Base-by-base conservation (phyloP, 2,329 filamentous ascomycete species). In the Chaetomiaceae sp. region DNA sequence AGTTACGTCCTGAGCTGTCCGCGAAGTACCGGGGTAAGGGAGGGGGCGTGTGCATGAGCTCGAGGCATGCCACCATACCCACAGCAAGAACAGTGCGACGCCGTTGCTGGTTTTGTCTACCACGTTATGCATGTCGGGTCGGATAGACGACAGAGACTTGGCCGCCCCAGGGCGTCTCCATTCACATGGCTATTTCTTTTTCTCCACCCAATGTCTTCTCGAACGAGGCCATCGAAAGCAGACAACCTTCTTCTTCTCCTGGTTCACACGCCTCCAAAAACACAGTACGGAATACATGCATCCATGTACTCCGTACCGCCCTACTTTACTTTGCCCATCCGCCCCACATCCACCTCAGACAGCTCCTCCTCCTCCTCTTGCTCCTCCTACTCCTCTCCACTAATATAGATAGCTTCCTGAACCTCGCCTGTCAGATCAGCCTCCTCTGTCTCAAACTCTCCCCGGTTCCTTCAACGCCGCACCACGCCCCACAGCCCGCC, bases 401-500 rank as follows among this genome's bases (percentile, higher is more conserved):
- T 31, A 44, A 53, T 55, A 55, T 51, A 55, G 47, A 53, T 44
- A 43, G 37, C 20, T 35, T 17, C 48, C 48, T 38, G 35, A n/a
- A 44, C 49, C 40, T 52, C 48, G 43, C 50, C 52, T 38, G 46
- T 44, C 43, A 35, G 47, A 21, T 55, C 50, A 55, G 55, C 53
- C 44, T 51, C 51, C 47, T 55, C 55, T 55, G 53, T 57, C 53
- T 57, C 55, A 55, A 38, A 44, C 31, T 14, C 48, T 51, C 53
- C 38, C 53, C 50, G 41, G 45, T 42, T 50, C 51, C 50, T 43
- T 51, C 55, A 21, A 55, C 55, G 55, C 55, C 55, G 55, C 55
- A 57, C 48, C 53, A 53, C 55, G 53, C 53, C 50, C 53, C 55
- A 57, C 52, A 20, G 21, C 47, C 34, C 44, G 55, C 55, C 55